A percentile compares a stretch with the other conserved stretches of the same genome.
phyloP scores from a whole-genome alignment of 2,329 filamentous ascomycete species.

The Dendrostoma leiphaemia region DNA sequence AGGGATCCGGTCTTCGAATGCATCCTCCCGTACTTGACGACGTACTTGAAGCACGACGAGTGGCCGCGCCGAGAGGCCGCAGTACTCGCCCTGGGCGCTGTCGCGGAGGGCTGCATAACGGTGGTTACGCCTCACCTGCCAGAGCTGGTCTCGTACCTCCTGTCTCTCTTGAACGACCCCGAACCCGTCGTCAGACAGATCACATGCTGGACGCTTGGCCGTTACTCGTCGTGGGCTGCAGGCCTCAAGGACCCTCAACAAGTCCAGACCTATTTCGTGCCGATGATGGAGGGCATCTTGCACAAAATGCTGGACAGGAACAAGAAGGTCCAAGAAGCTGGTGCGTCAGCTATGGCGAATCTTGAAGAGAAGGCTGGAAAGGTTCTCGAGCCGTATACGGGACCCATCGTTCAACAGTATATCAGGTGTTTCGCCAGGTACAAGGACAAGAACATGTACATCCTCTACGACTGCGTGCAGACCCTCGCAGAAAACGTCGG shows the following conservation, averaged over 20 bases:
- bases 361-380: slow-evolving; percentile 90
- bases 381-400: slow-evolving; percentile 78
- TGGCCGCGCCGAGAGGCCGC: slow-evolving; percentile 94
- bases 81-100: slow-evolving; percentile 88
- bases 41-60: slow-evolving; percentile 81
- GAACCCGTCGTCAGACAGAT: slow-evolving; percentile 95
- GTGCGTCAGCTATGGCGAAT: slow-evolving; percentile 92
- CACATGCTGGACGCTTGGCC: slow-evolving; percentile 94
- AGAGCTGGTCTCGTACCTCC: slow-evolving; percentile 85
- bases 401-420: slow-evolving; percentile 88
- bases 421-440: slow-evolving; percentile 90
- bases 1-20: slow-evolving; percentile 83
- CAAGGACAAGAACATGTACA: slow-evolving; percentile 99
- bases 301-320: slow-evolving; percentile 94
- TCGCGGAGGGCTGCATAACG: slow-evolving; percentile 90
- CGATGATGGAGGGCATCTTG: slow-evolving; percentile 95
- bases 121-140: slow-evolving; percentile 88
- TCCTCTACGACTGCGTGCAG: slow-evolving; percentile 97
- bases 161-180: slow-evolving; percentile 77
- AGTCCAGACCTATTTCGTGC: slow-evolving; percentile 79
- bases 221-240: slow-evolving; percentile 91
- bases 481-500: slow-evolving; percentile 92
- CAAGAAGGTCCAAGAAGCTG: slow-evolving; percentile 97
- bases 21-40: slow-evolving; percentile 88
- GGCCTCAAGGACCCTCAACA: slow-evolving; percentile 65